Conservation (phyloP, 768 basidiomycete genomes). For the Lactifluus volemus region DNA sequence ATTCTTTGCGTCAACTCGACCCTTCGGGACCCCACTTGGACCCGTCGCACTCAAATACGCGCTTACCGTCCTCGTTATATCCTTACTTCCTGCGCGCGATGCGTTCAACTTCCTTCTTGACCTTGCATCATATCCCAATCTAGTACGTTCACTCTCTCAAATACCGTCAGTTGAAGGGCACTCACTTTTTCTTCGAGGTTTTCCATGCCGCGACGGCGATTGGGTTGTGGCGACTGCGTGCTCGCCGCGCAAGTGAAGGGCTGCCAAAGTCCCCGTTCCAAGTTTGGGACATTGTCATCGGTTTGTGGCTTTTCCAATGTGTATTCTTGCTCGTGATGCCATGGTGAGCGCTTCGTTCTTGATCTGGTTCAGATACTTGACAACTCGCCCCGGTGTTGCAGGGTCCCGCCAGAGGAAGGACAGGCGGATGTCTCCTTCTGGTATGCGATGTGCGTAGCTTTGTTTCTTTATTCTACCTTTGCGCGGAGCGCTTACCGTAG, state of each 20-base stretch:
- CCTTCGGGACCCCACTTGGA: conserved; percentile 41
- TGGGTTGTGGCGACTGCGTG: conserved; percentile 28
- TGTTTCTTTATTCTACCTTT: background rate
- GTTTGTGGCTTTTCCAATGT: conserved; percentile 20
- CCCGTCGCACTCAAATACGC: conserved; percentile 33
- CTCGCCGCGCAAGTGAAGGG: conserved; percentile 23
- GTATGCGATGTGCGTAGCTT: conserved; percentile 22
- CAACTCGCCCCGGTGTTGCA: conserved; percentile 1
- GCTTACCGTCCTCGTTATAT: conserved; percentile 35
- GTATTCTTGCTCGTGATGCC: conserved; percentile 30
- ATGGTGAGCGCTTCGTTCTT: conserved; percentile 19
- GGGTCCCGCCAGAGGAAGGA: conserved; percentile 25
- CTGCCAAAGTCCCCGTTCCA: conserved; percentile 21
- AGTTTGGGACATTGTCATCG: conserved; percentile 21
- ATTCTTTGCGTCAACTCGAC: conserved; percentile 40
- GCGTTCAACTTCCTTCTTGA: conserved; percentile 34
- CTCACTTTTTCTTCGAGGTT: conserved; percentile 12
- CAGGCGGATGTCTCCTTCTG: conserved; percentile 27
- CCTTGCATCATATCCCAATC: conserved; percentile 32
- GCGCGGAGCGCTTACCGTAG: background rate
- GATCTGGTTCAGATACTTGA: background rate
- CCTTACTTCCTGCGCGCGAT: conserved; percentile 29
- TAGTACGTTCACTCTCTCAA: conserved; percentile 21
- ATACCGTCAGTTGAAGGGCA: conserved; percentile 4
- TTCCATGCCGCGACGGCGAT: conserved; percentile 25